A percentile compares a stretch with the other conserved stretches of the same genome.
These are phyloP conservation scores for Heterobasidion occidentale DNA, from an alignment of 1,284 basidiomycete genomes.

Conservation along the genomic window DNA sequence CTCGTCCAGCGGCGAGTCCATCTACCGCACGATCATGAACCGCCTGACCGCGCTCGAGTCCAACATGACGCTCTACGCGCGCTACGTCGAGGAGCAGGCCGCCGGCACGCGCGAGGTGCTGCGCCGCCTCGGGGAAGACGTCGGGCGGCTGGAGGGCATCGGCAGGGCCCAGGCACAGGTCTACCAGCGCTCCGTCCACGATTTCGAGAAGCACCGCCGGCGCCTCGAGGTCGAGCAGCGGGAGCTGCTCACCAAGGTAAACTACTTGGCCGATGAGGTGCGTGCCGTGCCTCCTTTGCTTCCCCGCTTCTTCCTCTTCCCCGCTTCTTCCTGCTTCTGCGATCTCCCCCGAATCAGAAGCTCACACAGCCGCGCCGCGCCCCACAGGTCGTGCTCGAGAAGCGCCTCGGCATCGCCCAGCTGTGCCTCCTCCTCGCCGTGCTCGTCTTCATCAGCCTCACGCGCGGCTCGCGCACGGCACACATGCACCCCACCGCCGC, in stretches of 20 bases:
- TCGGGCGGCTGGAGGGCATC: constrained; percentile 68
- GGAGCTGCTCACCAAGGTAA: constrained; percentile 58
- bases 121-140: constrained; percentile 73
- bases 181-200: constrained; percentile 56
- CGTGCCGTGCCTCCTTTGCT: constrained; percentile 2
- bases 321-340: not conserved
- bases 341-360: too few species aligned
- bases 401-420: constrained; percentile 78
- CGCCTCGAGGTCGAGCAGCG: constrained; percentile 65
- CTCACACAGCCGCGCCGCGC: not conserved
- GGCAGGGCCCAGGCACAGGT: constrained; percentile 59
- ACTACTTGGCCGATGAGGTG: constrained; percentile 72
- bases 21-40: constrained; percentile 96
- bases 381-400: constrained; percentile 69
- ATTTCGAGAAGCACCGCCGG: constrained; percentile 67
- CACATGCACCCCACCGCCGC: constrained; percentile 12
- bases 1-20: constrained; percentile 63
- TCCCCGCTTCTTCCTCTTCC: not conserved
- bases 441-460: constrained; percentile 77
- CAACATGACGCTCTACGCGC: constrained; percentile 81
- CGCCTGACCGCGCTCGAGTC: constrained; percentile 80
- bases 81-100: constrained; percentile 90
- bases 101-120: constrained; percentile 72
- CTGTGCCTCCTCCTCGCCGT: constrained; percentile 72
- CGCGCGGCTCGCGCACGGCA: constrained; percentile 64